Base-by-base conservation (phyloP, 1,284 basidiomycete species). In the Leccinum fallax region DNA sequence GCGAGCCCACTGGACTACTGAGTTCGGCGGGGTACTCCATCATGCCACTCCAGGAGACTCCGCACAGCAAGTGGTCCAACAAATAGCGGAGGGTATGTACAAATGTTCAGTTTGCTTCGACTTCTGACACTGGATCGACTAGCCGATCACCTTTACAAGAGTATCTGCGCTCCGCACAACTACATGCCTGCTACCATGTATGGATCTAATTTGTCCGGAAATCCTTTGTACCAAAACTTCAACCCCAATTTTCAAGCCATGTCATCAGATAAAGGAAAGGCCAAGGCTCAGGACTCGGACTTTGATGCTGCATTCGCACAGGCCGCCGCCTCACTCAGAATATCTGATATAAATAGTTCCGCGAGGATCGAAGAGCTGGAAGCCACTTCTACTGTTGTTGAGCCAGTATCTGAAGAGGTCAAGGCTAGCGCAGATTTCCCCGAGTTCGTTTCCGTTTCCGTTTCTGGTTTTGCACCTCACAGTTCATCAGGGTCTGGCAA, bases 261-360 rank as follows among this genome's bases (percentile, higher is more conserved):
- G 40, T 57, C 76, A 36, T 65, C 73, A 62, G 74, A 76, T 59
- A 87, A 84, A 75, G 90, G 85, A 59, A 93, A 90, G 76, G 90
- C 87, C 19, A 93, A 89, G 72, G 84, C 80, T 63, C 85, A 81
- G 66, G 90, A 90, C 66, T 87, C 83, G 6, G 92, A 92, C 74
- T 94, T 91, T 69, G 90, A 91, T 67, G 85, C 85, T 30, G 92
- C 90, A 2, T 90, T 93, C 74, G 86, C 85, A 16, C 81, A 89
- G 68, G 79, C 82, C 4, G 77, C 79, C 2, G 82, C 81, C 15
- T 84, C 84, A 9, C 70, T 87, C 19, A 69, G 73, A 40, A 73
- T 79, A 11, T 62, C 69, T 26, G 79, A 85, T 64, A 69, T 75
- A 28, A 78, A 82, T 28, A 78, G 77, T 30, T 80, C 85, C 8